Evolutionary conservation across 164 flowering plant genomes (phyloP).

Genomic region (Stephania cephalantha): DNA sequence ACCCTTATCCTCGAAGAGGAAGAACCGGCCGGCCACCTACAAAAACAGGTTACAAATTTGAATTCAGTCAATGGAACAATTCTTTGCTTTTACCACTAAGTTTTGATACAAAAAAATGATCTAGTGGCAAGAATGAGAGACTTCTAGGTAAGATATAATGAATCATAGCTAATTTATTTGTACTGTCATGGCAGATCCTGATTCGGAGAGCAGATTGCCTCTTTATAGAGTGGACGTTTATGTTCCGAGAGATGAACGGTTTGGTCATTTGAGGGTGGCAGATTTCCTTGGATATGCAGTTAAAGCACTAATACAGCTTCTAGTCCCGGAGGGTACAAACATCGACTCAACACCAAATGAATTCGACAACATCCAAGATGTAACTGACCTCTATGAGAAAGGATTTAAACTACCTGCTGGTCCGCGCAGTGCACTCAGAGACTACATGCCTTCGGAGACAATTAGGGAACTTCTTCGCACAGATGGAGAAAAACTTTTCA

Average conservation of each 20-base stretch:
- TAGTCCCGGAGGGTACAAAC: slow-evolving; percentile 47
- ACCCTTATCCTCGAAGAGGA: slow-evolving; percentile 81
- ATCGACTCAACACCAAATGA: slow-evolving; percentile 64
- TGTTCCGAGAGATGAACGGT: slow-evolving; percentile 87
- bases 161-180: not conserved
- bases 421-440: slow-evolving; percentile 23
- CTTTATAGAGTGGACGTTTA: slow-evolving; percentile 65
- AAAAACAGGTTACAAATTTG: slow-evolving; percentile 37
- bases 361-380: slow-evolving; percentile 69
- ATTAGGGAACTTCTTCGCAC: slow-evolving; percentile 57
- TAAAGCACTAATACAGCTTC: slow-evolving; percentile 60
- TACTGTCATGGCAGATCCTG: slow-evolving; percentile 45
- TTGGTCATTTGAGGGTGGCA: slow-evolving; percentile 63
- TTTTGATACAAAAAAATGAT: not conserved
- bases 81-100: not conserved
- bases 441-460: slow-evolving; percentile 59
- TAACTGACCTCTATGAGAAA: slow-evolving; percentile 56
- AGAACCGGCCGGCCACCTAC: slow-evolving; percentile 67
- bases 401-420: slow-evolving; percentile 46
- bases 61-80: not conserved
- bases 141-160: not conserved
- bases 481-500: slow-evolving; percentile 61
- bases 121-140: not conserved
- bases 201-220: slow-evolving; percentile 53
- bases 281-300: slow-evolving; percentile 74